These are phyloP conservation scores for Haematococcus sp. DNA, from an alignment of 139 green algal genomes.

Conservation along the genomic window DNA sequence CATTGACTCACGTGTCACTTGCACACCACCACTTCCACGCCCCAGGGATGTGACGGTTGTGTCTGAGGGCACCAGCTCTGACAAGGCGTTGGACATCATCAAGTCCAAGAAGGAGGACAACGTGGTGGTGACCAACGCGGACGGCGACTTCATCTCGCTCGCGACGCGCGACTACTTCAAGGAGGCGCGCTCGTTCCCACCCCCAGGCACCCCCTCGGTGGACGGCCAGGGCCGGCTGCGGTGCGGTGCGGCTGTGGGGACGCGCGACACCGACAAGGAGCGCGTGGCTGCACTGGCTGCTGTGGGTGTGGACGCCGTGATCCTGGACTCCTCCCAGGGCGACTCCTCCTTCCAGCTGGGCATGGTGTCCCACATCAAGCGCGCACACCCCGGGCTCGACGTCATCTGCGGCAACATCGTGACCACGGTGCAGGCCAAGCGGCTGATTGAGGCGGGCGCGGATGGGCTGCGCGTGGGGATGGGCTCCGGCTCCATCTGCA, in stretches of 20 bases:
- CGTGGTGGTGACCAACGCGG: conserved; percentile 71
- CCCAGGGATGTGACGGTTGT: conserved; percentile 63
- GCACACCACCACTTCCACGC: neutral
- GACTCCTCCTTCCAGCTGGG: conserved; percentile 85
- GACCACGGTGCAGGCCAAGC: conserved; percentile 62
- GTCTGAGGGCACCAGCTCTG: conserved; percentile 25
- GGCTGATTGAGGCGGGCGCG: conserved; percentile 83
- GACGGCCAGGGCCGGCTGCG: conserved; percentile 69
- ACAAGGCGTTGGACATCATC: conserved; percentile 59
- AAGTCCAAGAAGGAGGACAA: conserved; percentile 55
- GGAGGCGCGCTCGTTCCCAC: conserved; percentile 39
- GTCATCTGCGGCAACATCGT: conserved; percentile 97
- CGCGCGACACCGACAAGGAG: conserved; percentile 75
- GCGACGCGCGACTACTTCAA: conserved; percentile 63
- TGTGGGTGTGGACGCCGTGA: conserved; percentile 76
- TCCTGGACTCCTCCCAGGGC: conserved; percentile 88
- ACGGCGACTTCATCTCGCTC: conserved; percentile 66
- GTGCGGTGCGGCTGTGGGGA: conserved; percentile 87
- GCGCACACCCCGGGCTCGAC: conserved; percentile 79
- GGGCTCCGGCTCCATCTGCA: conserved; percentile 98
- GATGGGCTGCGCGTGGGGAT: conserved; percentile 95
- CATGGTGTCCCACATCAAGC: conserved; percentile 94
- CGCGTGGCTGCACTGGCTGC: conserved; percentile 56
- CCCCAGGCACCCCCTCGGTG: conserved; percentile 59
- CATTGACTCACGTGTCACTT: too few species aligned